phyloP scores from a whole-genome alignment of 164 flowering plant species.

The Magnolia changhungtana region DNA sequence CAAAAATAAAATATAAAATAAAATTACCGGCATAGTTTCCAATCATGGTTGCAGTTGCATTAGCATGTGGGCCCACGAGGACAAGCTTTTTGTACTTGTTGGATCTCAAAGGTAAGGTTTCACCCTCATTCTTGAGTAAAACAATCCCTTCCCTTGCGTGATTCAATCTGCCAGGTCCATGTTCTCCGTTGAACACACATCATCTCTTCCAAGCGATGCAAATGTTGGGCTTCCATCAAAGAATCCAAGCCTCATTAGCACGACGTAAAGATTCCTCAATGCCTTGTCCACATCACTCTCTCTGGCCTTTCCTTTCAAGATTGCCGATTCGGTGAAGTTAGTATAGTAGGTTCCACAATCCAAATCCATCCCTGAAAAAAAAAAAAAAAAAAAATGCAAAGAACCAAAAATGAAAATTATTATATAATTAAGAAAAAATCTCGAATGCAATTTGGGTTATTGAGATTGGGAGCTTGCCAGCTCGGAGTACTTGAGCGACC shows the following conservation, averaged over 20 bases:
- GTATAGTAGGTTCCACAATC: constrained; percentile 40
- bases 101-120: constrained; percentile 27
- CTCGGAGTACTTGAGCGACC: no score
- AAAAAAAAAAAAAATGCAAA: no score
- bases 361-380: constrained; percentile 54
- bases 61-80: constrained; percentile 47
- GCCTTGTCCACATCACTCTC: constrained; percentile 34
- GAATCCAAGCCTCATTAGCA: constrained; percentile 41
- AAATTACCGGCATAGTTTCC: constrained; percentile 31
- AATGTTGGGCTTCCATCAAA: constrained; percentile 41
- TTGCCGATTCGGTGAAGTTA: constrained; percentile 21
- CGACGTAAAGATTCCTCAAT: constrained; percentile 28
- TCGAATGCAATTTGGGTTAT: background rate
- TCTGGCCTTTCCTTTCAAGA: constrained; percentile 20
- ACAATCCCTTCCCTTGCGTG: constrained; percentile 59
- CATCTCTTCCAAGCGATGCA: constrained; percentile 25
- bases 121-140: constrained; percentile 34
- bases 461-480: no score
- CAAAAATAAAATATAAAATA: no score
- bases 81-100: constrained; percentile 20
- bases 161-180: constrained; percentile 43
- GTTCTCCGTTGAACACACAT: constrained; percentile 37
- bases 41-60: constrained; percentile 31
- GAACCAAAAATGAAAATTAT: background rate
- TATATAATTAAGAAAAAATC: background rate